Evolutionary conservation across 176 grass and related monocot genomes (phyloP), one percentile per base, ranked within the genome.

Genomic region (Aechmea fasciata): DNA sequence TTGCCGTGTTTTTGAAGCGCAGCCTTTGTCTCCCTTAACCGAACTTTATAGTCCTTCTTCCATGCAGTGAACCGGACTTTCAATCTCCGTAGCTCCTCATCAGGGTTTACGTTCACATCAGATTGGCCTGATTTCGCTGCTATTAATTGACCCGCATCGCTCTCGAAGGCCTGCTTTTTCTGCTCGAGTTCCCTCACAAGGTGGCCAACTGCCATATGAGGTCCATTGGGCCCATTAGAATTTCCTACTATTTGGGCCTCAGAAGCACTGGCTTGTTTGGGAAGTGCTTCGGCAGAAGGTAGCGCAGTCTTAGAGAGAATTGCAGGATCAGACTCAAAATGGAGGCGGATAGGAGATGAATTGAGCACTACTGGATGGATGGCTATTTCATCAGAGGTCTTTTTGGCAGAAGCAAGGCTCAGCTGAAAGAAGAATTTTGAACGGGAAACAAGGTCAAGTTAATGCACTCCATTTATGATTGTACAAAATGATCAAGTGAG

Each of bases 31-130:
- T 94, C 95, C 72, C 83, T 93, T 76, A 99, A 88, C 70, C 87
- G 83, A 55, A 75, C 84, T 70, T 94, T 94, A 55, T 91, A 99
- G 65, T 90, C 95, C 65, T 81, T 99, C 75, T 99, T 99, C 95
- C 95, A 99, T 59, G 85, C 79, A 52, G 82, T 69, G 80, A 99
- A 99, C 3, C 82, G 77, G 14, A 82, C 79, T 77, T 86, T 99
- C 69, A 99, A 85, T 70, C 77, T 93, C 63, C 75, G 83, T 51
- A 99, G 81, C 72, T 99, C 95, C 18, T 85, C 82, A 8, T 88
- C 87, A 9, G 87, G 87, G 67, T 83, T 87, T 76, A 78, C 77
- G 18, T 78, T 82, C 51, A 77, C 79, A 72, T 70, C 74, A 29
- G 83, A 50, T 13, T 81, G 80, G 13, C 81, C 77, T 0, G 81